Evolutionary conservation across 257 asterid species (phyloP).

Genomic region (Solanum ossicruentum): DNA sequence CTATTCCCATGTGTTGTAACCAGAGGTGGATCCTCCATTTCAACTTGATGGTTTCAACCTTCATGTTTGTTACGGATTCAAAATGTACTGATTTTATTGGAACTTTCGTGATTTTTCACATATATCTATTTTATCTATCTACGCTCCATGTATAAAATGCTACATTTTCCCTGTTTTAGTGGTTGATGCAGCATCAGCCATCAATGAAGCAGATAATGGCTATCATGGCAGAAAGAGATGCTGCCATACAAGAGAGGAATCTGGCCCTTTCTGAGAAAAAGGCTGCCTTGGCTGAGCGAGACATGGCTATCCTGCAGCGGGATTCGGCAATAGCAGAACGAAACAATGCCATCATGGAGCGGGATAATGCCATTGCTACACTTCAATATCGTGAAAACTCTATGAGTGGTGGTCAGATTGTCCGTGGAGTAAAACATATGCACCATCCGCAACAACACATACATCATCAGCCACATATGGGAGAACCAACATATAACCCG

Average conservation of each 20-base stretch:
- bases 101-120: neutral
- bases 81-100: neutral
- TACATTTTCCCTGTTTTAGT: constrained; percentile 28
- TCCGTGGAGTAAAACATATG: constrained; percentile 47
- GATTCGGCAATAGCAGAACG: constrained; percentile 83
- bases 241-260: constrained; percentile 88
- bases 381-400: constrained; percentile 66
- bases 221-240: constrained; percentile 89
- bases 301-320: constrained; percentile 74
- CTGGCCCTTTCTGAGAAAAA: constrained; percentile 85
- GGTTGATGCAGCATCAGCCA: constrained; percentile 96
- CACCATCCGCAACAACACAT: constrained; percentile 68
- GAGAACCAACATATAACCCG: constrained; percentile 33
- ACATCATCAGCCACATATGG: constrained; percentile 38
- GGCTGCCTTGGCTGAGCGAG: constrained; percentile 84
- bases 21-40: neutral
- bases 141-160: neutral
- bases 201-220: constrained; percentile 96
- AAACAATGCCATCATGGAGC: constrained; percentile 70
- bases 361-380: constrained; percentile 81
- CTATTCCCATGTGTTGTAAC: neutral
- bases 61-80: neutral
- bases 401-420: constrained; percentile 51
- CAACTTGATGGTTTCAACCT: neutral
- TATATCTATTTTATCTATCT: neutral